Evolutionary conservation across 208 protist species (phyloP).

Genomic region (Leishmania aethiopica): DNA sequence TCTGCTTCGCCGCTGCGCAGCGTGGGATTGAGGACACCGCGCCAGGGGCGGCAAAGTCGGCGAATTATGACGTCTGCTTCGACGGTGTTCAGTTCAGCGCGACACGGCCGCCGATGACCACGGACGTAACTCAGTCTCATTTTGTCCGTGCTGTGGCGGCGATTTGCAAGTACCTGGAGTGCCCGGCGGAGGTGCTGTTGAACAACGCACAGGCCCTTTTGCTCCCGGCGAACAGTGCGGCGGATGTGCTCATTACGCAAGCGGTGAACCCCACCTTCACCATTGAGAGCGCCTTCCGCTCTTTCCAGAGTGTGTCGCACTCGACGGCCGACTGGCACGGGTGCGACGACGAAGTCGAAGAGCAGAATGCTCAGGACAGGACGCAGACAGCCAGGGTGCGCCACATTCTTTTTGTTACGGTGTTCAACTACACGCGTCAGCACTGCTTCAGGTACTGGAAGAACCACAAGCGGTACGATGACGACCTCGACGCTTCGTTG

Average conservation of each 20-base stretch:
- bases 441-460: conserved; percentile 26
- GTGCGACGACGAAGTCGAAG: conserved; percentile 1
- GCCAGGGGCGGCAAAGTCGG: neutral
- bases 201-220: neutral
- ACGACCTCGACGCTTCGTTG: neutral
- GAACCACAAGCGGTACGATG: conserved; percentile 14
- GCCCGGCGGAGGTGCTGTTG: conserved; percentile 5
- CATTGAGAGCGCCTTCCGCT: conserved; percentile 19
- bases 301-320: neutral
- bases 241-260: neutral
- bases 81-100: neutral
- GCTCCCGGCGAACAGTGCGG: neutral
- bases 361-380: neutral
- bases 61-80: neutral
- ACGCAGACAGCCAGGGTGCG: conserved; percentile 9
- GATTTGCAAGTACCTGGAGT: conserved; percentile 1
- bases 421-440: conserved; percentile 31
- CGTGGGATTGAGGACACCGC: conserved; percentile 26
- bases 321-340: neutral
- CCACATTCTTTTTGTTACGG: conserved; percentile 31
- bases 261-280: conserved; percentile 9
- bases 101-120: neutral
- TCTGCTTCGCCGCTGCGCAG: conserved; percentile 25
- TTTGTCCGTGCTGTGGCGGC: conserved; percentile 1
- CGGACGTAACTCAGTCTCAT: neutral